Evolutionary conservation across 208 protist genomes (phyloP).

Genomic region (Wallacemonas rigidus): DNA sequence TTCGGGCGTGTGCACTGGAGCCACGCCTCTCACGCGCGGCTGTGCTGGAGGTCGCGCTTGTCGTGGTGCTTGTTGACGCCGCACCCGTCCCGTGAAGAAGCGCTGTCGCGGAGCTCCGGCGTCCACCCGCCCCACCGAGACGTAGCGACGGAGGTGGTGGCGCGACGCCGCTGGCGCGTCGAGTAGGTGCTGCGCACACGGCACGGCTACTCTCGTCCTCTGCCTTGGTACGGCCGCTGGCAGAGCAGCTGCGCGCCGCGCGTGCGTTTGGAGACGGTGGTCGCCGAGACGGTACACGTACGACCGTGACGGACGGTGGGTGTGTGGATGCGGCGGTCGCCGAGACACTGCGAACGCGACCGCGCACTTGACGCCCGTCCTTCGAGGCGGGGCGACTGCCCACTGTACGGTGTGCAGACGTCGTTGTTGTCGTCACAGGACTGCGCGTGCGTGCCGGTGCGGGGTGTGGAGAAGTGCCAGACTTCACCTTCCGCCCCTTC

Average conservation of each 20-base stretch:
- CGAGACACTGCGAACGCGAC: constrained; percentile 1
- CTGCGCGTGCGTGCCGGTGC: neutral
- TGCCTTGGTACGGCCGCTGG: neutral
- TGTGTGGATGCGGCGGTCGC: neutral
- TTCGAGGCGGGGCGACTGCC: neutral
- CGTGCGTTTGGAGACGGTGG: constrained; percentile 1
- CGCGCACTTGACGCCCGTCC: neutral
- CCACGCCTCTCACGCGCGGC: neutral
- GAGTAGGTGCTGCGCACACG: neutral
- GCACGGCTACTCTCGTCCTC: no score
- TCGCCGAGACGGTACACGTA: constrained; percentile 1
- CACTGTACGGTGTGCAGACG: neutral
- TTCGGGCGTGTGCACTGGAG: neutral
- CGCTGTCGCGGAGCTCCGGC: neutral
- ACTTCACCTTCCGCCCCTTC: no score
- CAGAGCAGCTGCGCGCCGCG: neutral
- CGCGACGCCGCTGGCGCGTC: neutral
- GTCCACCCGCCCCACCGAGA: constrained; percentile 1
- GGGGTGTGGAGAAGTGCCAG: no score
- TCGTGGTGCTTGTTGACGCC: neutral
- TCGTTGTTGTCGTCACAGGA: neutral
- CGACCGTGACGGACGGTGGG: neutral
- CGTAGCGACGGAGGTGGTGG: constrained; percentile 6
- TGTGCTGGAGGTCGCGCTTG: neutral
- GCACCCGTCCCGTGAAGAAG: neutral